Conservation (phyloP, 305 asterid species). For the Fraxinus sp. region DNA sequence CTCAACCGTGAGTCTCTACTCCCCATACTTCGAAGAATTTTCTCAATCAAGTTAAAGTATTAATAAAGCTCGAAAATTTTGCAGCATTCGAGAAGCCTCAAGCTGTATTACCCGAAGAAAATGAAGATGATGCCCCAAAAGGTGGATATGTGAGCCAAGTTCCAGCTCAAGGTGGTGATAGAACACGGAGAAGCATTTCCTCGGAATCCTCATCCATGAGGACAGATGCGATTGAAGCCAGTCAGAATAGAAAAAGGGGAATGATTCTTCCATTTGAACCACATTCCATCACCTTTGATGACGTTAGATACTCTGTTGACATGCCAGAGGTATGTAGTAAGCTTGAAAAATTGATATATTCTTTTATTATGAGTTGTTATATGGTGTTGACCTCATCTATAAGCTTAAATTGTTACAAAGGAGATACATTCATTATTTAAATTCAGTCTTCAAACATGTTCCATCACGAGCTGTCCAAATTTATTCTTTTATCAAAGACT, state of each 20-base stretch:
- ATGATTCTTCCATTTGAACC: slow-evolving; percentile 41
- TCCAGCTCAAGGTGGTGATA: neutral
- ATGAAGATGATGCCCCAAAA: neutral
- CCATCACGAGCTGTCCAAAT: neutral
- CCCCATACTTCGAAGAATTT: neutral
- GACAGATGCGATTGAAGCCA: slow-evolving; percentile 8
- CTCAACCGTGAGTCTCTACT: slow-evolving; percentile 28
- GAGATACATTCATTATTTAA: neutral
- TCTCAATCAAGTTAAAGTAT: neutral
- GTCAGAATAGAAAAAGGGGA: slow-evolving; percentile 24
- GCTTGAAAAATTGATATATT: neutral
- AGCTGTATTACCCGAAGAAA: slow-evolving; percentile 22
- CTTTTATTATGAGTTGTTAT: neutral
- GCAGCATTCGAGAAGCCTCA: slow-evolving; percentile 28
- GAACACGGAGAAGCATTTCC: neutral
- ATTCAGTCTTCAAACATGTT: neutral
- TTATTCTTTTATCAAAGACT: neutral
- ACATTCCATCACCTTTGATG: slow-evolving; percentile 32
- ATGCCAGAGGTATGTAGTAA: slow-evolving; percentile 23
- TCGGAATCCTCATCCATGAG: slow-evolving; percentile 6
- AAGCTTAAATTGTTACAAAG: neutral
- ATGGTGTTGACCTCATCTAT: neutral
- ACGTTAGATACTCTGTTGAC: slow-evolving; percentile 34
- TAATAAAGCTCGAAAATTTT: slow-evolving; percentile 1
- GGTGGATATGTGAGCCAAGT: neutral